phyloP scores from a whole-genome alignment of 306 rosid species.

The Inga oerstediana region DNA sequence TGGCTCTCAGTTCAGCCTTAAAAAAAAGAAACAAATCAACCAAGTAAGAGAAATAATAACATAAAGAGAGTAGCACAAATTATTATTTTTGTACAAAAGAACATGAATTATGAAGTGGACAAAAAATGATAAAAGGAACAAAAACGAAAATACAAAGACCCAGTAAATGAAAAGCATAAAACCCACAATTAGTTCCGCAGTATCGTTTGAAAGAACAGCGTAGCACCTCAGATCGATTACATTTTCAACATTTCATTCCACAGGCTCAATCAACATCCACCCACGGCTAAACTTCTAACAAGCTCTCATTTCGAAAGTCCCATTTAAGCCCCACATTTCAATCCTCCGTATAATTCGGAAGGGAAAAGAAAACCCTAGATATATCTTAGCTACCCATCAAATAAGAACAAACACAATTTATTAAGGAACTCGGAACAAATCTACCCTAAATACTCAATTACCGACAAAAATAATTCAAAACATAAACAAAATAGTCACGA shows the following conservation, averaged over 20 bases:
- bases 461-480: neutral
- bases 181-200: neutral
- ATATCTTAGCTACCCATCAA: conserved; percentile 19
- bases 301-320: neutral
- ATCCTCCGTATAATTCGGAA: neutral
- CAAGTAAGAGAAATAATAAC: neutral
- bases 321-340: neutral
- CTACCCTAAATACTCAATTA: neutral
- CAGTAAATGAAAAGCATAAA: neutral
- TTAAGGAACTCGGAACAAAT: neutral
- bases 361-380: conserved; percentile 21
- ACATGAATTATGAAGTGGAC: neutral
- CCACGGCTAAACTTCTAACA: neutral
- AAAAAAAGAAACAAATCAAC: conserved; percentile 1
- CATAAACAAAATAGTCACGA: neutral
- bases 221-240: neutral
- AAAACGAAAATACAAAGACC: neutral
- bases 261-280: neutral
- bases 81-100: neutral
- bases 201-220: neutral
- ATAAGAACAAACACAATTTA: neutral
- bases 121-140: neutral
- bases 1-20: conserved; percentile 97
- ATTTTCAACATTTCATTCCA: neutral
- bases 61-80: neutral